Evolutionary conservation across 1,284 basidiomycete genomes (phyloP).

Genomic region (Thecaphora thlaspeos): DNA sequence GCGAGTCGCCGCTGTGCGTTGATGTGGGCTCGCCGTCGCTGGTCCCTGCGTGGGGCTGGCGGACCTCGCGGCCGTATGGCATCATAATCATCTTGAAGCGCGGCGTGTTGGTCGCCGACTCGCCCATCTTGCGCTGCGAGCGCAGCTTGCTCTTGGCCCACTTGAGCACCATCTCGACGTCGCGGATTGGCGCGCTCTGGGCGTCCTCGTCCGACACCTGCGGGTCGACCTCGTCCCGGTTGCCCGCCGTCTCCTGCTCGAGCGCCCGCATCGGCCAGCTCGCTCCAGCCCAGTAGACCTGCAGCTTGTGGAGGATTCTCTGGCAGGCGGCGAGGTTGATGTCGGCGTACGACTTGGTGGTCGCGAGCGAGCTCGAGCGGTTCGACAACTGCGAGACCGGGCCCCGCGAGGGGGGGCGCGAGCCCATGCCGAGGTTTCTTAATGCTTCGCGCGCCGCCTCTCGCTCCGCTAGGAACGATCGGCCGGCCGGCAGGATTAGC

Average conservation of each 20-base stretch:
- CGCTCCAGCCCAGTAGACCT: constrained; percentile 41
- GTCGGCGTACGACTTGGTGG: constrained; percentile 36
- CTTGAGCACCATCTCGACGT: constrained; percentile 47
- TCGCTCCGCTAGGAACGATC: constrained; percentile 40
- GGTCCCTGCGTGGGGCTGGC: constrained; percentile 9
- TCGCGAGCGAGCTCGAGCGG: constrained; percentile 19
- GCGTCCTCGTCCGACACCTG: constrained; percentile 43
- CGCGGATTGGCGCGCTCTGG: constrained; percentile 37
- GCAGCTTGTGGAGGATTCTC: constrained; percentile 32
- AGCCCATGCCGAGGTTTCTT: constrained; percentile 35
- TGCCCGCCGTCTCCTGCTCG: constrained; percentile 40
- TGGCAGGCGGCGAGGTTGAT: constrained; percentile 41
- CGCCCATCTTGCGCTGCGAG: constrained; percentile 15
- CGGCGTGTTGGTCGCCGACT: constrained; percentile 19
- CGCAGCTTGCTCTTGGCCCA: constrained; percentile 37
- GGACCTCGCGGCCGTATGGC: constrained; percentile 7
- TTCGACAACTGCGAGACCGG: constrained; percentile 10
- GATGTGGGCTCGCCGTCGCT: constrained; percentile 23
- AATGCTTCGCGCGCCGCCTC: constrained; percentile 35
- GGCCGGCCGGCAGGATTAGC: constrained; percentile 39
- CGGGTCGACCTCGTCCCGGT: constrained; percentile 26
- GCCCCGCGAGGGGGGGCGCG: constrained; percentile 22
- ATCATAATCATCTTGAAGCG: constrained; percentile 14
- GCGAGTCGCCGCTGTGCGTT: constrained; percentile 27
- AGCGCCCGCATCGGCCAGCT: constrained; percentile 42